Evolutionary conservation across 345 rosid species (phyloP), one percentile per base, ranked within the genome.

Genomic region (Trapa incisa): DNA sequence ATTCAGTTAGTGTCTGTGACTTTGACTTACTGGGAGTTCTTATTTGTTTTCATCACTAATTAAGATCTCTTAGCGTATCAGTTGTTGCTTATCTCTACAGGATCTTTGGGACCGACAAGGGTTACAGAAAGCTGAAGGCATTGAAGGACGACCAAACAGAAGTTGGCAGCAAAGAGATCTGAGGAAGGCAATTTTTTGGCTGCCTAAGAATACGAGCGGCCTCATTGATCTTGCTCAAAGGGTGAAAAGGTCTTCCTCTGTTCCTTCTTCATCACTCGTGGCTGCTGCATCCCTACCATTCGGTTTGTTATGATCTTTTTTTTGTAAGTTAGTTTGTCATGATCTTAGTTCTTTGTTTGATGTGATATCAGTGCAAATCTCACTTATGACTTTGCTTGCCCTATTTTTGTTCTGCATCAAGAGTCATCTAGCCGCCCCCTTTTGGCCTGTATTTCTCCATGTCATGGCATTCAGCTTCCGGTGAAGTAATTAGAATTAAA

Each of bases 51-150:
- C 48, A 45, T 2, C 48, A 7, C 1, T 11, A 45, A 11, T 41
- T 45, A 45, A 11, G 48, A 45, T 45, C 48, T 45, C 48, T 45
- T 11, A 45, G 41, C 37, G 3, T 62, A 45, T 37, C 37, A 35
- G 9, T 1, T 11, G 48, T 45, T 45, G 48, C 48, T 7, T 65
- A 45, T 45, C 47, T 65, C 43, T 12, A 9, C 85, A 94, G 99
- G 99, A 73, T 94, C 77, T 94, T 91, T 63, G 96, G 96, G 37
- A 94, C 97, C 0, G 99, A 94, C 72, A 87, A 82, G 74, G 96
- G 99, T 73, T 94, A 86, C 79, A 87, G 93, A 77, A 94, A 86
- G 80, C 73, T 89, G 81, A 85, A 89, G 81, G 87, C 86, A 2
- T 70, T 89, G 74, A 89, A 84, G 88, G 72, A 65, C 22, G 17